Conservation (phyloP, 2,329 filamentous ascomycete species). For the Paramyrothecium roridum region DNA sequence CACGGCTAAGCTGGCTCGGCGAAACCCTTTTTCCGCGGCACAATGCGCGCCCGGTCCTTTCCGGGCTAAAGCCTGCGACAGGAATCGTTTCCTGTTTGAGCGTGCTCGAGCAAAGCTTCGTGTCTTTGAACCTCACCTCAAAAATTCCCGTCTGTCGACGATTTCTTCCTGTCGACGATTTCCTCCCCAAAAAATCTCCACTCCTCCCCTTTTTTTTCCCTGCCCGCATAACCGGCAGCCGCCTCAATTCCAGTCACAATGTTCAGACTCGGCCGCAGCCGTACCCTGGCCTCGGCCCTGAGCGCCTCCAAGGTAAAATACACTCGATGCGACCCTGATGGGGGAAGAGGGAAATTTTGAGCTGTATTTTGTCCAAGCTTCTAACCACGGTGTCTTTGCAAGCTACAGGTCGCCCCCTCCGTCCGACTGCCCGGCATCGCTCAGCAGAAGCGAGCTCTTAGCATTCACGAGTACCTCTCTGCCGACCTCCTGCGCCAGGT, state of each 20-base stretch:
- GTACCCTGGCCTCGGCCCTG: conserved; percentile 76
- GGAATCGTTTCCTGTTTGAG: conserved; percentile 14
- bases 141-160: background rate
- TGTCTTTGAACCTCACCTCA: conserved; percentile 1
- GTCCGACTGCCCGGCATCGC: conserved; percentile 60
- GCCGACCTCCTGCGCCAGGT: conserved; percentile 81
- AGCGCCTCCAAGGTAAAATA: conserved; percentile 70
- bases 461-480: conserved; percentile 98
- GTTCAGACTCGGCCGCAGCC: conserved; percentile 84
- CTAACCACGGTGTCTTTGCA: conserved; percentile 4
- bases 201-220: conserved; percentile 12
- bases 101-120: background rate
- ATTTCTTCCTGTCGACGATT: background rate
- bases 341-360: conserved; percentile 8
- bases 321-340: conserved; percentile 1
- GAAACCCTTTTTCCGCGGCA: conserved; percentile 12
- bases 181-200: conserved; percentile 7
- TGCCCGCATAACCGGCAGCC: conserved; percentile 7
- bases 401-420: conserved; percentile 37
- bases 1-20: conserved; percentile 7
- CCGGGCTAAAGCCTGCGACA: background rate
- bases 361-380: conserved; percentile 11
- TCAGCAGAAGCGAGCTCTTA: conserved; percentile 84
- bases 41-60: background rate
- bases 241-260: conserved; percentile 47